Percentiles rank a stretch among this genome's conserved stretches.
These are phyloP conservation scores for Oryza glumipatula DNA, from an alignment of 176 grass and related monocot species.

Conservation along the genomic window DNA sequence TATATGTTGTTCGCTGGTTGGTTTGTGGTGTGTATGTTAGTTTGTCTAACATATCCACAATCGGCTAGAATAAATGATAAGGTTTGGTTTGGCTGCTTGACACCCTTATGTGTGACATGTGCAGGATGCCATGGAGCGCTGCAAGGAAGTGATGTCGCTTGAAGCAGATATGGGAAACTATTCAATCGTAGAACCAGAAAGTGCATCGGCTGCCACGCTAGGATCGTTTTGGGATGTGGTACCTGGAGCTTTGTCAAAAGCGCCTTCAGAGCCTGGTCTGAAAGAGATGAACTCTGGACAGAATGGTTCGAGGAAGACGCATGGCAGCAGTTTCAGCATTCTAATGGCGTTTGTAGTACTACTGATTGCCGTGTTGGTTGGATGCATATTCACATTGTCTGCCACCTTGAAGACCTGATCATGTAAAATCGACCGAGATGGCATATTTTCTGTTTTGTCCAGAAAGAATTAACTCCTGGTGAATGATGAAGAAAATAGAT, in stretches of 20 bases:
- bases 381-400: conserved; percentile 29
- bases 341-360: conserved; percentile 50
- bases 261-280: background rate
- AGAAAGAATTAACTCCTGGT: background rate
- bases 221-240: conserved; percentile 82
- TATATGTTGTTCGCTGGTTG: background rate
- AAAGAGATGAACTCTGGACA: conserved; percentile 29
- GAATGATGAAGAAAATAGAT: background rate
- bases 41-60: background rate
- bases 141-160: conserved; percentile 86
- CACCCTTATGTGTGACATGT: background rate
- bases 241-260: conserved; percentile 35
- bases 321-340: conserved; percentile 38
- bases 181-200: conserved; percentile 70
- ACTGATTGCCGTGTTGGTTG: conserved; percentile 60
- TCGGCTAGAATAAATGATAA: background rate
- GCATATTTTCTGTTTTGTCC: conserved; percentile 2
- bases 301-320: background rate
- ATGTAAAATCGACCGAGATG: background rate
- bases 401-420: conserved; percentile 20
- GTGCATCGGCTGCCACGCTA: conserved; percentile 8
- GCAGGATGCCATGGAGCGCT: conserved; percentile 71
- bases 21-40: background rate
- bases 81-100: background rate
- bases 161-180: conserved; percentile 44